These are phyloP conservation scores for Botryotinia narcissicola DNA, from an alignment of 2,329 filamentous ascomycete species.

Conservation along the genomic window DNA sequence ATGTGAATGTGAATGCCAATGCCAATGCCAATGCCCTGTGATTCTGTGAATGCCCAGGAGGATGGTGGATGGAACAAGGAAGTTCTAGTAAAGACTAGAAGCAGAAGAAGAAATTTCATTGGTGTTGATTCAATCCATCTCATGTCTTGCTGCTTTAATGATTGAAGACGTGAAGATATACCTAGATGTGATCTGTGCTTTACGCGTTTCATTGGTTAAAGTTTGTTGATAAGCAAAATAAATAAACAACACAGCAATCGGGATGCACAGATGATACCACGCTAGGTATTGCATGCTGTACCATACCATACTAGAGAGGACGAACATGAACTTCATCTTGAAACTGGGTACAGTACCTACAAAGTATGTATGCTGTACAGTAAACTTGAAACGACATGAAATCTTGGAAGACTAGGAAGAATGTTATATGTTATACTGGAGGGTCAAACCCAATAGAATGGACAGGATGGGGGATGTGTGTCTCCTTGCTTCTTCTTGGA, in stretches of 20 bases:
- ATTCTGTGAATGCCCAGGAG: not conserved
- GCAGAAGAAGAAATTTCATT: not conserved
- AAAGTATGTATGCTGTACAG: not conserved
- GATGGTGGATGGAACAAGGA: not conserved
- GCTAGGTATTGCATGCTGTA: not conserved
- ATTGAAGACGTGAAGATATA: not conserved
- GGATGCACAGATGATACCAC: no score
- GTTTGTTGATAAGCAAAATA: not conserved
- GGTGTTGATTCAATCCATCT: not conserved
- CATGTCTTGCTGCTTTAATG: not conserved
- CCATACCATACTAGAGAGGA: not conserved
- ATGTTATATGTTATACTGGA: not conserved
- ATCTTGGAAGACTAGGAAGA: not conserved
- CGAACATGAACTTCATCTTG: not conserved
- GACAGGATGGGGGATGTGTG: not conserved
- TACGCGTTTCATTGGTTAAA: not conserved
- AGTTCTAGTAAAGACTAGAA: not conserved
- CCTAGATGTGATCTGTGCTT: not conserved
- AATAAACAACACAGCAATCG: not conserved
- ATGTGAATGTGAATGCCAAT: not conserved
- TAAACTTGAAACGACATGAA: not conserved
- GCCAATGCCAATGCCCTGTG: not conserved
- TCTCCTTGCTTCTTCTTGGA: not conserved
- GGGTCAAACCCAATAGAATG: not conserved
- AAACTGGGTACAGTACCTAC: not conserved